phyloP scores from a whole-genome alignment of 2,329 filamentous ascomycete genomes.

The Bipolaris zeicola region DNA sequence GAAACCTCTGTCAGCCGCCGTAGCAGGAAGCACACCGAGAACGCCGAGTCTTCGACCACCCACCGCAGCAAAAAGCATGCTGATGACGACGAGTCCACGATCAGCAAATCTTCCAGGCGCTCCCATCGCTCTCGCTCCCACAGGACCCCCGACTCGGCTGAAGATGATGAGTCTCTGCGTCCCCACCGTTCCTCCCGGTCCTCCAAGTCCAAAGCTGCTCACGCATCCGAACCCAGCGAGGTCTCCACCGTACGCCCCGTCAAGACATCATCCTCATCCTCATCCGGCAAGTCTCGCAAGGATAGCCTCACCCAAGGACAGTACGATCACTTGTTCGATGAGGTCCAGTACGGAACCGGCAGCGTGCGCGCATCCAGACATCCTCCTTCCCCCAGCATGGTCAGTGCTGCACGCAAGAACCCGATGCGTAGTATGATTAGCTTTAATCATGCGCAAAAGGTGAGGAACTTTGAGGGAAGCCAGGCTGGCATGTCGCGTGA shows the following conservation, averaged over 20 bases:
- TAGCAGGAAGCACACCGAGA: slow-evolving; percentile 18
- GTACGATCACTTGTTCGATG: slow-evolving; percentile 38
- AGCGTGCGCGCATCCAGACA: slow-evolving; percentile 36
- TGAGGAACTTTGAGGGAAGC: slow-evolving; percentile 35
- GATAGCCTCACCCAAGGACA: slow-evolving; percentile 39
- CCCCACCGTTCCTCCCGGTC: slow-evolving; percentile 27
- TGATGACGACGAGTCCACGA: slow-evolving; percentile 24
- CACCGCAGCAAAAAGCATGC: slow-evolving; percentile 19
- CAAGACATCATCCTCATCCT: slow-evolving; percentile 16
- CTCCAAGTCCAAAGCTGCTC: slow-evolving; percentile 15
- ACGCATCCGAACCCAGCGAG: slow-evolving; percentile 44
- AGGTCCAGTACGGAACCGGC: slow-evolving; percentile 38
- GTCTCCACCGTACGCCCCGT: slow-evolving; percentile 42
- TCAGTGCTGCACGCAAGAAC: slow-evolving; percentile 39
- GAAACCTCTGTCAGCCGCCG: slow-evolving; percentile 28
- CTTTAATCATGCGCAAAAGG: slow-evolving; percentile 41
- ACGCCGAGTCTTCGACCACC: slow-evolving; percentile 31
- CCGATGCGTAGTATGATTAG: slow-evolving; percentile 46
- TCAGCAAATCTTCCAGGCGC: slow-evolving; percentile 40
- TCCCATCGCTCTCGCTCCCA: slow-evolving; percentile 34
- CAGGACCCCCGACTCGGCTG: slow-evolving; percentile 28
- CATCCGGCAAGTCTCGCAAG: slow-evolving; percentile 27
- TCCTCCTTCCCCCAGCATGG: slow-evolving; percentile 48
- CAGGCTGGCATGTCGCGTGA: slow-evolving; percentile 2
- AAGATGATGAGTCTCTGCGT: slow-evolving; percentile 23